Base-by-base conservation (phyloP, 2,329 filamentous ascomycete species). In the Trichoderma polysporum region DNA sequence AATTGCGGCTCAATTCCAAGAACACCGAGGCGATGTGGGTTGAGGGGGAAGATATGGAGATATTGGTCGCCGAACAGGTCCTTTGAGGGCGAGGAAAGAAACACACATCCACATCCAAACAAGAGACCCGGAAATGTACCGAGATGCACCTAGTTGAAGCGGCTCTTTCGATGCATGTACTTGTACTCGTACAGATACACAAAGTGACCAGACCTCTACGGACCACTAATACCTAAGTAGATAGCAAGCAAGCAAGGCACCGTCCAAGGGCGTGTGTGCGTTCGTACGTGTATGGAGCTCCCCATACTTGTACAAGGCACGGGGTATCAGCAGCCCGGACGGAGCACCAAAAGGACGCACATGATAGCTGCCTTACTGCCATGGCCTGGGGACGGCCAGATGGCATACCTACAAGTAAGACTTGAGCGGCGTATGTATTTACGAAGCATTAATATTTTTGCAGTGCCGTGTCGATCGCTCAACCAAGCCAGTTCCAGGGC, bases 391-490 rank as follows among this genome's bases (percentile, higher is more conserved):
- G 35, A 57, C 52, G 61, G 61, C 31, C 45, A 45, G 45, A 54
- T 35, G 52, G 27, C n/a, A 53, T 25, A 17, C 39, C 22, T 25
- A n/a, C n/a, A n/a, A n/a, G n/a, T n/a, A 49, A 9, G 37, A 33
- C 45, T 22, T 31, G 58, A 37, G 58, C 59, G 39, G 22, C n/a
- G n/a, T n/a, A n/a, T n/a, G n/a, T 15, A 33, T 22, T 15, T 15
- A 39, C 53, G 31, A 39, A 57, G 53, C 35, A 57, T 45, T 31
- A n/a, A 22, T 45, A 29, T 29, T 54, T 45, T 35, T 33, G 33
- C 60, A 60, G 19, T 66, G 53, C 62, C 62, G 62, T 58, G 66
- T 59, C 61, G 60, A 68, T 68, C 66, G 60, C 66, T 57, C 37
- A 35, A 45, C 35, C 53, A 47, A 49, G 37, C 31, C 41, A 29